Conservation (phyloP, 805 yeast species). For the Saturnispora serradocipensis region DNA sequence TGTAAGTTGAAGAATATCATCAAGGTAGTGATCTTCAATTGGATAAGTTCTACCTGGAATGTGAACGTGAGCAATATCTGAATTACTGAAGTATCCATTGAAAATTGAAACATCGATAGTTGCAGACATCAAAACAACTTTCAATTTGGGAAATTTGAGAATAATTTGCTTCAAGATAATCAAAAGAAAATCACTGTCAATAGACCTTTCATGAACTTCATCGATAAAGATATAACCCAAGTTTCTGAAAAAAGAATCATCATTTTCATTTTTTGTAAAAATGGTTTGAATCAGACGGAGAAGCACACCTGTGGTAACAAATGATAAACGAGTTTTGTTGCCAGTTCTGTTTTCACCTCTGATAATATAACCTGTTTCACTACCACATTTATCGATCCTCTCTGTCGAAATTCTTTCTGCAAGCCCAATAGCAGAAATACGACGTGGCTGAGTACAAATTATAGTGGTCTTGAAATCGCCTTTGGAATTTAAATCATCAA, state of each 20-base stretch:
- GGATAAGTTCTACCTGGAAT: slow-evolving; percentile 94
- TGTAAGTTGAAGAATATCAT: slow-evolving; percentile 47
- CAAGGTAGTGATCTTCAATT: slow-evolving; percentile 66
- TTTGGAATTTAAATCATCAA: slow-evolving; percentile 50
- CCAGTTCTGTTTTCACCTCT: slow-evolving; percentile 76
- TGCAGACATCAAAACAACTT: slow-evolving; percentile 84
- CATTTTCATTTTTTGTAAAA: slow-evolving; percentile 18
- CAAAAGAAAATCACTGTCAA: slow-evolving; percentile 79
- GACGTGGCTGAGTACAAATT: slow-evolving; percentile 89
- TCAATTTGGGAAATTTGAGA: slow-evolving; percentile 42
- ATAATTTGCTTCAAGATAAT: slow-evolving; percentile 63
- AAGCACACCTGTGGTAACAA: slow-evolving; percentile 88
- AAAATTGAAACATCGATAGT: slow-evolving; percentile 72
- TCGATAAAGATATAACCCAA: slow-evolving; percentile 74
- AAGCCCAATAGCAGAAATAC: slow-evolving; percentile 89
- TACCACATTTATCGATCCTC: slow-evolving; percentile 53
- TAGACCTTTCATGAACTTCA: slow-evolving; percentile 95
- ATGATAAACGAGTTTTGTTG: slow-evolving; percentile 60
- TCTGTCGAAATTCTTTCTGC: slow-evolving; percentile 91
- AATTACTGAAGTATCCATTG: slow-evolving; percentile 47
- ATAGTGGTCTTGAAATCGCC: slow-evolving; percentile 50
- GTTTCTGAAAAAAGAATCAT: slow-evolving; percentile 36
- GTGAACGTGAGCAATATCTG: slow-evolving; percentile 50
- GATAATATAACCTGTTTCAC: slow-evolving; percentile 80
- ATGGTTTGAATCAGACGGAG: slow-evolving; percentile 70